A percentile compares a stretch with the other conserved stretches of the same genome.
Conservation (phyloP, 495 filamentous ascomycete species). For the Aspergillus bridgeri region DNA sequence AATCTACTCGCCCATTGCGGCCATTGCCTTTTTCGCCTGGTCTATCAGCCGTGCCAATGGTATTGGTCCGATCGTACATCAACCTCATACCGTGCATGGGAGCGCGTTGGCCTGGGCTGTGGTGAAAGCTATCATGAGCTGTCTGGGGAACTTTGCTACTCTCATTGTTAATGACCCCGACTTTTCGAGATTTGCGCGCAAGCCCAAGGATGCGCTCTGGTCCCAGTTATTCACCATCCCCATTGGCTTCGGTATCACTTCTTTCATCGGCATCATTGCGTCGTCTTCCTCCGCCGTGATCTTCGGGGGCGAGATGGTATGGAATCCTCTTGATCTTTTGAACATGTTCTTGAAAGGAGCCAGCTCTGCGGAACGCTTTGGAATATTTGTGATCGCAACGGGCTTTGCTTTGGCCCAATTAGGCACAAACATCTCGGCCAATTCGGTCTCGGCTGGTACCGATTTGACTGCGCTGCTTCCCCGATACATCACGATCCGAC, state of each 20-base stretch:
- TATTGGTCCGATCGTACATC: conserved; percentile 79
- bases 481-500: conserved; percentile 81
- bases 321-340: conserved; percentile 81
- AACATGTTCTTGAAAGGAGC: conserved; percentile 70
- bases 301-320: conserved; percentile 68
- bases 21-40: conserved; percentile 89
- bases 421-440: conserved; percentile 92
- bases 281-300: conserved; percentile 82
- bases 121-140: conserved; percentile 79
- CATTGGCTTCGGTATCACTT: conserved; percentile 80
- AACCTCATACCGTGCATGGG: conserved; percentile 61
- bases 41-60: conserved; percentile 78
- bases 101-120: conserved; percentile 75
- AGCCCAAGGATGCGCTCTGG: conserved; percentile 81
- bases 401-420: conserved; percentile 86
- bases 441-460: conserved; percentile 84
- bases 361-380: conserved; percentile 72
- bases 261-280: conserved; percentile 91
- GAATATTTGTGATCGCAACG: conserved; percentile 80
- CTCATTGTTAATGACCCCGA: conserved; percentile 79
- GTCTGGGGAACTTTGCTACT: conserved; percentile 91
- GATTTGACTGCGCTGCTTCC: conserved; percentile 91
- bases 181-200: conserved; percentile 81
- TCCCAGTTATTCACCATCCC: conserved; percentile 87
- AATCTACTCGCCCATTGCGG: conserved; percentile 77